These are phyloP conservation scores for Penicillium freii DNA, from an alignment of 2,329 filamentous ascomycete genomes.

Conservation along the genomic window DNA sequence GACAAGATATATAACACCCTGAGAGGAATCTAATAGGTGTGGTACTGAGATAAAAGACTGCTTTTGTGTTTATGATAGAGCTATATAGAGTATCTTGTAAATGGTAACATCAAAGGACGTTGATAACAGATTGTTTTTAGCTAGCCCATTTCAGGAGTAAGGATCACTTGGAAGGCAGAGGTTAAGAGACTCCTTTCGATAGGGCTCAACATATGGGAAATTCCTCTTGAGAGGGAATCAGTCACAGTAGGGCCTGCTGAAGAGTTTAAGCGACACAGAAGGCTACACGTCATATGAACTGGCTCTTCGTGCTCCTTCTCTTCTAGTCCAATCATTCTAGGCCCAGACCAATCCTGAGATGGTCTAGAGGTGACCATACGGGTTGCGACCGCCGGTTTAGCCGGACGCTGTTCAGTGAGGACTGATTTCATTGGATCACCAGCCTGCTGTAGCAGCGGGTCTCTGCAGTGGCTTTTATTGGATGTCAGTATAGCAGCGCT, in stretches of 20 bases:
- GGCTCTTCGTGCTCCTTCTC: conserved; percentile 4
- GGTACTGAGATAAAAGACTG: background rate
- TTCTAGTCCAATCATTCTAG: conserved; percentile 11
- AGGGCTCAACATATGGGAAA: conserved; percentile 4
- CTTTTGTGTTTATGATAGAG: background rate
- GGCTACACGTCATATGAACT: conserved; percentile 12
- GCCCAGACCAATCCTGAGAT: too few species aligned
- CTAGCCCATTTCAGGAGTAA: background rate
- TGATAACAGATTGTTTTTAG: background rate
- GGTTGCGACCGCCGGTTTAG: too few species aligned
- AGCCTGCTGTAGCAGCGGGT: conserved; percentile 3
- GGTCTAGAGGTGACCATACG: too few species aligned
- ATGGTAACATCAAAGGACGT: background rate
- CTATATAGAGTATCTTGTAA: conserved; percentile 2
- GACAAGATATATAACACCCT: conserved; percentile 1
- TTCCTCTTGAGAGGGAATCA: conserved; percentile 15
- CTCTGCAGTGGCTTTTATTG: conserved; percentile 6
- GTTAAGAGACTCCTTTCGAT: background rate
- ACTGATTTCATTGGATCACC: background rate
- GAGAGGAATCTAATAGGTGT: conserved; percentile 3
- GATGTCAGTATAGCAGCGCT: background rate
- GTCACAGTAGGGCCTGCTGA: conserved; percentile 7
- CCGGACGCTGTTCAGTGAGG: too few species aligned
- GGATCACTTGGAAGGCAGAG: background rate
- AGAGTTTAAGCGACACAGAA: conserved; percentile 11